phyloP scores from a whole-genome alignment of 768 basidiomycete species.

The Pleurotus djamor region DNA sequence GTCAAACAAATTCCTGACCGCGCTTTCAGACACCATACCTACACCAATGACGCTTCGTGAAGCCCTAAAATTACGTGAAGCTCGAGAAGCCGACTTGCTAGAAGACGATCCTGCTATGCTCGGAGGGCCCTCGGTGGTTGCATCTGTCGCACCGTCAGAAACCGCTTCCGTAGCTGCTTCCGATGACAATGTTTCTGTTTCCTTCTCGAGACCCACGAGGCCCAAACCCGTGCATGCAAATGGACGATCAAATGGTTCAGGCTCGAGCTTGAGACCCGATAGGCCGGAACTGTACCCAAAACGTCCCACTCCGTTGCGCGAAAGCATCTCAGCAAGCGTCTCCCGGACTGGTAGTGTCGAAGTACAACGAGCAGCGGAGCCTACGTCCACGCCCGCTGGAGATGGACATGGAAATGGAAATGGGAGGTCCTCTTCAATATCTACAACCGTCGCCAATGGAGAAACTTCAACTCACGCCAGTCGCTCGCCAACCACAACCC shows the following conservation, averaged over 20 bases:
- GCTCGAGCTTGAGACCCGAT: slow-evolving; percentile 16
- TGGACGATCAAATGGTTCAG: slow-evolving; percentile 26
- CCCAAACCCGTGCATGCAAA: slow-evolving; percentile 28
- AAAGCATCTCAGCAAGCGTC: not conserved
- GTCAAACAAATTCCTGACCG: slow-evolving; percentile 6
- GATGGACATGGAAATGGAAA: not conserved
- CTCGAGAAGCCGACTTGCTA: slow-evolving; percentile 52
- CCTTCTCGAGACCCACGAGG: slow-evolving; percentile 33
- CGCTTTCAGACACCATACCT: slow-evolving; percentile 61
- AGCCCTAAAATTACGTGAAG: slow-evolving; percentile 55
- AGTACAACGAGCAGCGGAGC: not conserved
- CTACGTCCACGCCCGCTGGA: not conserved
- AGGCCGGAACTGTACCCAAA: not conserved
- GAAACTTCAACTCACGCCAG: slow-evolving; percentile 15
- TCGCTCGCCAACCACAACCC: slow-evolving; percentile 19
- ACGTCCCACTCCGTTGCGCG: not conserved
- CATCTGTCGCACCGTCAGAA: slow-evolving; percentile 20
- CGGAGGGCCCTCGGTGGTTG: slow-evolving; percentile 17
- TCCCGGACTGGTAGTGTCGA: slow-evolving; percentile 6
- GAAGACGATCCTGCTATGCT: slow-evolving; percentile 57
- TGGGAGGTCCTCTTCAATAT: not conserved
- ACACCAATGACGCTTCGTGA: slow-evolving; percentile 54
- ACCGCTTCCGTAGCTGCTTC: slow-evolving; percentile 2
- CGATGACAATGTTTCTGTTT: slow-evolving; percentile 10
- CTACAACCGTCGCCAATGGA: slow-evolving; percentile 16